Conservation (phyloP, 2,329 filamentous ascomycete genomes). For the Neonectria neomacrospora region DNA sequence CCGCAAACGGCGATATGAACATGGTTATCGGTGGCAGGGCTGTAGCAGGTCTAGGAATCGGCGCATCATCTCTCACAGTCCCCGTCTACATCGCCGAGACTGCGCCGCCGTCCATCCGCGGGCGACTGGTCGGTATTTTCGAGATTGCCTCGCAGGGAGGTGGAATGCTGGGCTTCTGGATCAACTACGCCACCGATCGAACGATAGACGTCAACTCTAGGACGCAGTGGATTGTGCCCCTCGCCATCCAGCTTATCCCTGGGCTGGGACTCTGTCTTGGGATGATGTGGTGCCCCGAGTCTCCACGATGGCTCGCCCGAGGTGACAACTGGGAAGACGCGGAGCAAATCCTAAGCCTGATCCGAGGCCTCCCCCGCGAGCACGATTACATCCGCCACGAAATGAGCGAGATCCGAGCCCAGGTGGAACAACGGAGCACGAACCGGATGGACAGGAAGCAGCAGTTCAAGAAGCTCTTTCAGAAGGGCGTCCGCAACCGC, state of each 20-base stretch:
- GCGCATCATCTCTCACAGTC: constrained; percentile 60
- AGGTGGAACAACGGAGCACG: constrained; percentile 61
- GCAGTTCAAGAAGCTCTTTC: constrained; percentile 49
- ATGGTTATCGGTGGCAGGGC: constrained; percentile 61
- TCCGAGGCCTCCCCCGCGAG: constrained; percentile 50
- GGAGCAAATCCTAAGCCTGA: constrained; percentile 45
- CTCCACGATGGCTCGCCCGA: constrained; percentile 68
- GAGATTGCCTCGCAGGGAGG: constrained; percentile 52
- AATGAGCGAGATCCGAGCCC: constrained; percentile 66
- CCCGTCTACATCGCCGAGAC: constrained; percentile 57
- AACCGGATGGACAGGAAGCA: constrained; percentile 44
- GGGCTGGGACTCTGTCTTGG: constrained; percentile 63
- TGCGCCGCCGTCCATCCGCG: constrained; percentile 61
- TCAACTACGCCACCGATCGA: constrained; percentile 43
- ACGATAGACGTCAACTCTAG: constrained; percentile 48
- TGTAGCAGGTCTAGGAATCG: constrained; percentile 63
- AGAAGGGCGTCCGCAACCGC: constrained; percentile 49
- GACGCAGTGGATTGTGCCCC: constrained; percentile 63
- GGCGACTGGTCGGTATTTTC: constrained; percentile 63
- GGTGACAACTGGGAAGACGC: constrained; percentile 66
- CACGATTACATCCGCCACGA: constrained; percentile 57
- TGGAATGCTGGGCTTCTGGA: constrained; percentile 55
- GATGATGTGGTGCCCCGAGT: constrained; percentile 69
- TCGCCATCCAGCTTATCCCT: constrained; percentile 67
- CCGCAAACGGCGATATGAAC: constrained; percentile 47